Percentiles rank a stretch among this genome's conserved stretches.
Evolutionary conservation across 225 moss, liverwort and hornwort genomes (phyloP).

Genomic region (Straminergon stramineum): DNA sequence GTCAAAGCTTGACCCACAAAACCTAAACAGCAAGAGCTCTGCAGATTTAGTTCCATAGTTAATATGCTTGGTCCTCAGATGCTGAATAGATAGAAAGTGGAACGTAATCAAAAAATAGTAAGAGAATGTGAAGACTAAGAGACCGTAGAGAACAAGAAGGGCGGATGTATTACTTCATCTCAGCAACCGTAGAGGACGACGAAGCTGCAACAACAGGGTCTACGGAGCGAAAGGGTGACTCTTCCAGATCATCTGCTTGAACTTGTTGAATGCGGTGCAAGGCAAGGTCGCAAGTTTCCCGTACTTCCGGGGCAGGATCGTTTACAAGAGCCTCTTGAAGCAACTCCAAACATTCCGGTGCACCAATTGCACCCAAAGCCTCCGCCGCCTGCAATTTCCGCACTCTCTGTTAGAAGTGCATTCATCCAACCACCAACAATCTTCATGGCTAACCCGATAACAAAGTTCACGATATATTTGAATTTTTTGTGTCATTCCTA

Average conservation of each 20-base stretch:
- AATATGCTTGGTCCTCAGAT: background rate
- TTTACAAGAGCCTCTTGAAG: constrained; percentile 44
- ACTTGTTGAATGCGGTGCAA: constrained; percentile 71
- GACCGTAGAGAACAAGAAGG: background rate
- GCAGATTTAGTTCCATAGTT: background rate
- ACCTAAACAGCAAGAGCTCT: background rate
- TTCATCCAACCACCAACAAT: background rate
- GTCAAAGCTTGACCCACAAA: background rate
- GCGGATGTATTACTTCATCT: constrained; percentile 38
- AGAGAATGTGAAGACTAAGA: background rate
- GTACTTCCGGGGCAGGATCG: constrained; percentile 87
- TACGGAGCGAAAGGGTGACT: constrained; percentile 78
- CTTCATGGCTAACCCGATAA: background rate
- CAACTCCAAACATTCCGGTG: constrained; percentile 45
- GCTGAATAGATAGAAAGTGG: background rate
- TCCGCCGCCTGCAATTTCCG: constrained; percentile 71
- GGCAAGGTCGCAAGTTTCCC: constrained; percentile 89
- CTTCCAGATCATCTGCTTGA: constrained; percentile 24
- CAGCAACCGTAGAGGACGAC: constrained; percentile 44
- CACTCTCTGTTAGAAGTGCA: background rate
- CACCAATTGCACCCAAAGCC: constrained; percentile 90
- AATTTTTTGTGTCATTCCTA: background rate
- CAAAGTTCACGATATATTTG: background rate
- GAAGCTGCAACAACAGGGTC: constrained; percentile 75
- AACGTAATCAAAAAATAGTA: background rate